Conservation (phyloP, 208 protist species). For the Phytomonas francai region DNA sequence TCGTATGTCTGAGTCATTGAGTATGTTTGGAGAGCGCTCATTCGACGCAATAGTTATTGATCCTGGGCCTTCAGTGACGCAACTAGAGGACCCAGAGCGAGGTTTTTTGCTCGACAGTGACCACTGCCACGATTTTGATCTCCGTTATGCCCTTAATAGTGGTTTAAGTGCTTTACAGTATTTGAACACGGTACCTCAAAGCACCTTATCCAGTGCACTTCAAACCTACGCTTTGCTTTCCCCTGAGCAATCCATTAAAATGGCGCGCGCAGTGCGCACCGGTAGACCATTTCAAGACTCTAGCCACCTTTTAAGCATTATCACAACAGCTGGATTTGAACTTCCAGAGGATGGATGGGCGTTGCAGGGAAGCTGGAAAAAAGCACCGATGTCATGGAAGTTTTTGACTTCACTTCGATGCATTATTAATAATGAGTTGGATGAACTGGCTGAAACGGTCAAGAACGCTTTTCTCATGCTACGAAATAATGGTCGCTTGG, state of each 20-base stretch:
- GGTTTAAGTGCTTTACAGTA: slow-evolving; percentile 59
- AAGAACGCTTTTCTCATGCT: slow-evolving; percentile 66
- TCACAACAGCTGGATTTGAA: slow-evolving; percentile 52
- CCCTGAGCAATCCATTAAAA: slow-evolving; percentile 71
- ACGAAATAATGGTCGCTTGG: slow-evolving; percentile 59
- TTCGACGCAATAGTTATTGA: slow-evolving; percentile 89
- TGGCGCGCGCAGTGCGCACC: slow-evolving; percentile 59
- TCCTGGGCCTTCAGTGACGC: slow-evolving; percentile 63
- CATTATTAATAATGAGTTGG: slow-evolving; percentile 76
- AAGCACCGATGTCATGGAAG: slow-evolving; percentile 77
- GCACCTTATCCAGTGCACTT: slow-evolving; percentile 38
- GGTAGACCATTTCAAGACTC: slow-evolving; percentile 46
- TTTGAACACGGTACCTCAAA: slow-evolving; percentile 74
- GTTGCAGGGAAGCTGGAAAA: slow-evolving; percentile 47
- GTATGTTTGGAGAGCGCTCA: slow-evolving; percentile 75
- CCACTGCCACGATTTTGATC: slow-evolving; percentile 59
- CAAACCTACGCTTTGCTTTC: slow-evolving; percentile 56
- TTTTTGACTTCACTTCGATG: slow-evolving; percentile 75
- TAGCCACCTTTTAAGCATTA: slow-evolving; percentile 33
- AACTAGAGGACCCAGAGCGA: slow-evolving; percentile 66
- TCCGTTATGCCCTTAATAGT: slow-evolving; percentile 59
- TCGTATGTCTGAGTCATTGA: slow-evolving; percentile 66
- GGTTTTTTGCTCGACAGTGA: slow-evolving; percentile 74
- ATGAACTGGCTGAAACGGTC: slow-evolving; percentile 56
- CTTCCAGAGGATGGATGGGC: slow-evolving; percentile 70